Evolutionary conservation across 768 basidiomycete species (phyloP).

Genomic region (Dendrothele bispora): DNA sequence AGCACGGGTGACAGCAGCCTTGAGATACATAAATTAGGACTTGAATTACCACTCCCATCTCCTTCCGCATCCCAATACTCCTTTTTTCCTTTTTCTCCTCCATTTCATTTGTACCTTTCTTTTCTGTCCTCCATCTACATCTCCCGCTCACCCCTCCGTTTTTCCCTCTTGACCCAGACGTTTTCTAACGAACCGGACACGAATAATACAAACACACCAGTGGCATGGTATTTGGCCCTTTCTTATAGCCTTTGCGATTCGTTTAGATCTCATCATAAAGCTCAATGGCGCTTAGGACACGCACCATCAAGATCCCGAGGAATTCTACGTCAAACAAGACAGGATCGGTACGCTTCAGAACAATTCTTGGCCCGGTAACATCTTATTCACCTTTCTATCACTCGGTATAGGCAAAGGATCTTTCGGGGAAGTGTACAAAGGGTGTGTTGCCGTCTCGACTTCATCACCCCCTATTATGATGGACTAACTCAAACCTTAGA

Average conservation of each 20-base stretch:
- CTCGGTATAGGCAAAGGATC: slow-evolving; percentile 83
- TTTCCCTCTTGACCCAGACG: slow-evolving; percentile 36
- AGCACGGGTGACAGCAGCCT: too few relatives aligned
- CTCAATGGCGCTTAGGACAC: slow-evolving; percentile 48
- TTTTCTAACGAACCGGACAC: background rate
- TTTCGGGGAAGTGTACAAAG: slow-evolving; percentile 99
- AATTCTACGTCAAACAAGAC: slow-evolving; percentile 95
- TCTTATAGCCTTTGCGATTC: slow-evolving; percentile 11
- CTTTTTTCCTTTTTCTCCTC: slow-evolving; percentile 9
- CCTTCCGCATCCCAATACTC: background rate
- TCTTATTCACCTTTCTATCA: slow-evolving; percentile 10
- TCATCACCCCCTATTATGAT: slow-evolving; percentile 9
- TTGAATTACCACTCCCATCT: background rate
- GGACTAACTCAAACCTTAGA: slow-evolving; percentile 40
- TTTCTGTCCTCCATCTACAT: background rate
- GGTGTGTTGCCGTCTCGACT: slow-evolving; percentile 47
- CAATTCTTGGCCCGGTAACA: slow-evolving; percentile 5
- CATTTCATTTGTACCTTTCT: background rate
- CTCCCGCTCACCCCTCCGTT: slow-evolving; percentile 6
- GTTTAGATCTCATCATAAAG: slow-evolving; percentile 25
- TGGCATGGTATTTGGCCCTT: slow-evolving; percentile 28
- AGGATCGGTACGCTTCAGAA: slow-evolving; percentile 73
- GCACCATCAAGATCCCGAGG: slow-evolving; percentile 87
- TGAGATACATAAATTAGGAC: too few relatives aligned
- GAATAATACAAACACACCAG: background rate